Evolutionary conservation across 2,329 filamentous ascomycete genomes (phyloP).

Genomic region (Colletotrichum kahawae): DNA sequence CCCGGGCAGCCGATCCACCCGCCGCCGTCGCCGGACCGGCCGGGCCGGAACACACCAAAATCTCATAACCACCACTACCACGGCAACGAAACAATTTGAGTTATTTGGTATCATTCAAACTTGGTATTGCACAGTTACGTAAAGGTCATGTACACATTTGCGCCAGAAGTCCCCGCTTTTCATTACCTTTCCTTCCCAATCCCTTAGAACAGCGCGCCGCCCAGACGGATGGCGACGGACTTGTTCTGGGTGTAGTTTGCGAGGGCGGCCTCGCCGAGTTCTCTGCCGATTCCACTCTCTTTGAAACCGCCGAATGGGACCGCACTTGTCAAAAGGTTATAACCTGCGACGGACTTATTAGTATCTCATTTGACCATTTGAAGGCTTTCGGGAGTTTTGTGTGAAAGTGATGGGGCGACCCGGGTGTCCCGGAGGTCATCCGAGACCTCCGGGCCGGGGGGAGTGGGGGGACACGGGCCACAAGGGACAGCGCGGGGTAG

Average conservation of each 20-base stretch:
- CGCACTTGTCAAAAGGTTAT: constrained; percentile 55
- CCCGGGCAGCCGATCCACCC: background rate
- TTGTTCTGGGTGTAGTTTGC: constrained; percentile 73
- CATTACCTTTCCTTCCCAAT: constrained; percentile 1
- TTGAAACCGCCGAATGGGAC: constrained; percentile 76
- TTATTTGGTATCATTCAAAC: constrained; percentile 19
- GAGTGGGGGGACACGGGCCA: background rate
- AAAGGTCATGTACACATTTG: constrained; percentile 22
- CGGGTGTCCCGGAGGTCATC: background rate
- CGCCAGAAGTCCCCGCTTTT: constrained; percentile 11
- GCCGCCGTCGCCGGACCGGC: background rate
- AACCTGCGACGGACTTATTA: constrained; percentile 28
- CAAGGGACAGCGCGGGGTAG: constrained; percentile 34
- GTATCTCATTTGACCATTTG: background rate
- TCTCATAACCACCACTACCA: background rate
- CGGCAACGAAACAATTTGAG: background rate
- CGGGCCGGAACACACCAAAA: background rate
- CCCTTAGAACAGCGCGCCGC: constrained; percentile 44
- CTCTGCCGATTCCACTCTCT: constrained; percentile 78
- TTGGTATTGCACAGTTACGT: constrained; percentile 16
- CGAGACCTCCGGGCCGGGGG: background rate
- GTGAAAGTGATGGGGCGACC: background rate
- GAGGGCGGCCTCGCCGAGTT: constrained; percentile 72
- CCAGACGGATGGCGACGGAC: constrained; percentile 63
- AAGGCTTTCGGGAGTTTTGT: background rate